Base-by-base conservation (phyloP, 805 yeast species). In the Yamadazyma sp. region DNA sequence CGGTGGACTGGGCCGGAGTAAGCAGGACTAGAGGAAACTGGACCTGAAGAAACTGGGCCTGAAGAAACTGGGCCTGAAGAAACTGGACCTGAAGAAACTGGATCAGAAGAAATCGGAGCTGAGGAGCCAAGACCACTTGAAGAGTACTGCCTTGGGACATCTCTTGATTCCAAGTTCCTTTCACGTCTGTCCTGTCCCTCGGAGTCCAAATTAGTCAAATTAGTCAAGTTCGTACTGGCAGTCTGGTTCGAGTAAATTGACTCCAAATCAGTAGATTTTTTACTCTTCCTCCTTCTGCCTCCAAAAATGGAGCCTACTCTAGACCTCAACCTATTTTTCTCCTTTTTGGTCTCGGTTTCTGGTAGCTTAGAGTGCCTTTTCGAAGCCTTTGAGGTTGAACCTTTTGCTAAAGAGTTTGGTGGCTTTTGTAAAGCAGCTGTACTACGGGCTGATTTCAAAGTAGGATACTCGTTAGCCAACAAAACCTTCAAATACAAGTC, bases 301-400 rank as follows among this genome's bases (percentile, higher is more conserved):
- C 84, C 81, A 50, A 85, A 79, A 45, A 85, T 75, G 1, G 93
- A 82, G 7, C 95, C 95, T 40, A 85, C 82, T 52, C 67, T 79
- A 5, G 89, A 82, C 59, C 77, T 78, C 50, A 85, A 60, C 21
- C 55, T 54, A 37, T 55, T 54, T 42, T 59, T 59, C 15, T 41
- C 38, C 25, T 37, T 37, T 18, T 32, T 41, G 7, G 29, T 27
- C 8, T 34, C 40, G 12, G 38, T 19, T n/a, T 20, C 16, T 14
- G 21, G 16, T 17, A 27, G 18, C 28, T 29, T 32, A 18, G 30
- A 28, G 21, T 24, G 28, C 37, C 37, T 27, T 6, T 41, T 35
- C 8, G 28, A 11, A 5, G 39, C 34, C 28, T 41, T 38, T 21
- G 25, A 15, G 15, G 6, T 20, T 24, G 32, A n/a, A n/a, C n/a